phyloP scores from a whole-genome alignment of 176 grass and related monocot genomes.

The Raddia guianensis region DNA sequence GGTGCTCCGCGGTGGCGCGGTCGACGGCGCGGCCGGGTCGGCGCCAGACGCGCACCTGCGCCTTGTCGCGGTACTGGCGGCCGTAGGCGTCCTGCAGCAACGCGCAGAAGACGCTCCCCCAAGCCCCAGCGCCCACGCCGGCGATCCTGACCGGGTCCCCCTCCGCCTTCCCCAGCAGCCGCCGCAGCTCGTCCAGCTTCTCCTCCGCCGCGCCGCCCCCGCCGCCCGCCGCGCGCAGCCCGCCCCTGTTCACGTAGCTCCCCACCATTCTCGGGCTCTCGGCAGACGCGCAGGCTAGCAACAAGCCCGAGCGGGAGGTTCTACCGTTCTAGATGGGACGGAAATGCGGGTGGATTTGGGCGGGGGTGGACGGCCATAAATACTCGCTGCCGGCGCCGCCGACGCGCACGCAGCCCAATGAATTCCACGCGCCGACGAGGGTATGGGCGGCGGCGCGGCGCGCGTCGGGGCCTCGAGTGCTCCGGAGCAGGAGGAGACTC shows the following conservation, averaged over 20 bases:
- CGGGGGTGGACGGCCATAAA: slow-evolving; percentile 23
- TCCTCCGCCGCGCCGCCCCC: slow-evolving; percentile 37
- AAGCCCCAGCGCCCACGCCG: slow-evolving; percentile 82
- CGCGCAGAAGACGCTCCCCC: slow-evolving; percentile 88
- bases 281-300: no score
- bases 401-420: slow-evolving; percentile 12
- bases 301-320: background rate
- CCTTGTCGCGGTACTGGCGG: slow-evolving; percentile 65
- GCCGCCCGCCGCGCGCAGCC: background rate
- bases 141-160: slow-evolving; percentile 69
- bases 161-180: slow-evolving; percentile 67
- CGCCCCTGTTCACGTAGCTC: slow-evolving; percentile 48
- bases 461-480: slow-evolving; percentile 33
- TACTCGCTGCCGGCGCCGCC: slow-evolving; percentile 29
- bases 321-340: background rate
- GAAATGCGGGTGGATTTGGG: slow-evolving; percentile 36
- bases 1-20: slow-evolving; percentile 76
- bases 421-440: slow-evolving; percentile 5
- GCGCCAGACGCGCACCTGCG: slow-evolving; percentile 87
- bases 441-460: slow-evolving; percentile 32
- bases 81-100: slow-evolving; percentile 93
- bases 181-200: slow-evolving; percentile 86
- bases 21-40: slow-evolving; percentile 71
- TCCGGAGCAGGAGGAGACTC: background rate
- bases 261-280: slow-evolving; percentile 40